A percentile compares a stretch with the other conserved stretches of the same genome.
Conservation (phyloP, 208 protist species). For the Phytomonas sp. region DNA sequence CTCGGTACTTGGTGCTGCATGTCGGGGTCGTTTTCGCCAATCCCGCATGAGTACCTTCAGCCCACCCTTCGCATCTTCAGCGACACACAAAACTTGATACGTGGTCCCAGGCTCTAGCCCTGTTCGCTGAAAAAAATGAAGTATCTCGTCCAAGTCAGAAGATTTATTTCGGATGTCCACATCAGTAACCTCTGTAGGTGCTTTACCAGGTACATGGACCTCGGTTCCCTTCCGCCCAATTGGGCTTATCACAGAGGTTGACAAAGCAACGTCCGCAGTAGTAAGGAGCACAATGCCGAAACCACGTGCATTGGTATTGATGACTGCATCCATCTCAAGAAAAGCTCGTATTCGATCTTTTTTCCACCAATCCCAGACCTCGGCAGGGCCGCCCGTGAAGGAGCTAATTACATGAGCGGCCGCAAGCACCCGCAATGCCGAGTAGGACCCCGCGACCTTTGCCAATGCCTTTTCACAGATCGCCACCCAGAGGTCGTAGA, state of each 20-base stretch:
- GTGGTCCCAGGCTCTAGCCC: slow-evolving; percentile 27
- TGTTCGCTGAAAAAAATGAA: slow-evolving; percentile 10
- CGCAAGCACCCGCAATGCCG: slow-evolving; percentile 16
- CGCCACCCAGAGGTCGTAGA: slow-evolving; percentile 54
- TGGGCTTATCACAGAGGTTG: not conserved
- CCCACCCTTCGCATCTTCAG: slow-evolving; percentile 25
- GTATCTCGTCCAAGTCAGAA: not conserved
- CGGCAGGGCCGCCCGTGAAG: slow-evolving; percentile 60
- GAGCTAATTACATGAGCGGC: slow-evolving; percentile 22
- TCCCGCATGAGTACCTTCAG: slow-evolving; percentile 37
- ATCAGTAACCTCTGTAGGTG: not conserved
- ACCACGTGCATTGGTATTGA: slow-evolving; percentile 37
- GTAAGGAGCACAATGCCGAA: slow-evolving; percentile 45
- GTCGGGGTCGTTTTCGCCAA: slow-evolving; percentile 14
- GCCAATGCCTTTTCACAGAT: slow-evolving; percentile 77
- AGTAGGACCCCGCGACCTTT: slow-evolving; percentile 54
- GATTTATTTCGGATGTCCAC: not conserved
- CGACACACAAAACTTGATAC: slow-evolving; percentile 51
- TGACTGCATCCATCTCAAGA: slow-evolving; percentile 39
- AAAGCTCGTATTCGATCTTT: slow-evolving; percentile 16
- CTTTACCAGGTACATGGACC: not conserved
- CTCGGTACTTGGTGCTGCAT: not conserved
- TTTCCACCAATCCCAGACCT: slow-evolving; percentile 62
- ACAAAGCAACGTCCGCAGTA: slow-evolving; percentile 5
- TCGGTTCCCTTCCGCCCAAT: not conserved